Percentiles rank a stretch among this genome's conserved stretches.
Conservation (phyloP, 1,284 basidiomycete species). For the Cystobasidiaceae sp. region DNA sequence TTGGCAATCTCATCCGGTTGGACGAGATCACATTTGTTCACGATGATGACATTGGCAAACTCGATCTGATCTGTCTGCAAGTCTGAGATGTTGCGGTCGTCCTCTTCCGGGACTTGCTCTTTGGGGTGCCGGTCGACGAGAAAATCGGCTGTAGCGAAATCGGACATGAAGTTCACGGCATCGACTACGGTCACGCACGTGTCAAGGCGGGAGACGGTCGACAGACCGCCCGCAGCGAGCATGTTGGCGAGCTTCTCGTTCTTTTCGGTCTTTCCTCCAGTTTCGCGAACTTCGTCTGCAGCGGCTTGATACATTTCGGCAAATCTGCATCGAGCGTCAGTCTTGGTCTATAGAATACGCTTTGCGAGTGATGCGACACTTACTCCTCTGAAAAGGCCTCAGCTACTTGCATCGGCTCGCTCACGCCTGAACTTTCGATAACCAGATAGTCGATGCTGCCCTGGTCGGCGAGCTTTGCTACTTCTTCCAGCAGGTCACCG, state of each 20-base stretch:
- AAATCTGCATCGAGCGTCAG: constrained; percentile 33
- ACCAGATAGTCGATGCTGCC: constrained; percentile 50
- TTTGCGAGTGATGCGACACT: background rate
- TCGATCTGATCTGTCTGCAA: constrained; percentile 51
- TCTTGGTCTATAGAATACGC: background rate
- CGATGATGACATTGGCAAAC: constrained; percentile 50
- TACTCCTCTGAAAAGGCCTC: constrained; percentile 18
- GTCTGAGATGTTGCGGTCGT: constrained; percentile 52
- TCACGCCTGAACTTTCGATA: constrained; percentile 51
- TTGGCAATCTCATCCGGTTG: constrained; percentile 42
- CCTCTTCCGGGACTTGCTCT: constrained; percentile 48
- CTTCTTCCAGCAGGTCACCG: constrained; percentile 52
- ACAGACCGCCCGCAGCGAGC: constrained; percentile 49
- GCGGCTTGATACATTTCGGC: constrained; percentile 48
- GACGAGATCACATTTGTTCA: constrained; percentile 51
- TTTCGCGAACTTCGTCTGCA: constrained; percentile 45
- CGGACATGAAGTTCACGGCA: constrained; percentile 46
- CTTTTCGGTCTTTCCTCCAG: constrained; percentile 39
- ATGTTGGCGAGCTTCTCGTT: constrained; percentile 47
- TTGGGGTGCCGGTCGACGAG: constrained; percentile 47
- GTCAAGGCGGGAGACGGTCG: constrained; percentile 45
- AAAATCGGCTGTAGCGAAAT: constrained; percentile 52
- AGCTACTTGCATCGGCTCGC: constrained; percentile 49
- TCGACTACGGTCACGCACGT: constrained; percentile 48
- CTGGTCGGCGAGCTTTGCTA: constrained; percentile 48